Evolutionary conservation across 495 filamentous ascomycete species (phyloP), one percentile per base, ranked within the genome.

Genomic region (Paragyromitra xinjiangensis): DNA sequence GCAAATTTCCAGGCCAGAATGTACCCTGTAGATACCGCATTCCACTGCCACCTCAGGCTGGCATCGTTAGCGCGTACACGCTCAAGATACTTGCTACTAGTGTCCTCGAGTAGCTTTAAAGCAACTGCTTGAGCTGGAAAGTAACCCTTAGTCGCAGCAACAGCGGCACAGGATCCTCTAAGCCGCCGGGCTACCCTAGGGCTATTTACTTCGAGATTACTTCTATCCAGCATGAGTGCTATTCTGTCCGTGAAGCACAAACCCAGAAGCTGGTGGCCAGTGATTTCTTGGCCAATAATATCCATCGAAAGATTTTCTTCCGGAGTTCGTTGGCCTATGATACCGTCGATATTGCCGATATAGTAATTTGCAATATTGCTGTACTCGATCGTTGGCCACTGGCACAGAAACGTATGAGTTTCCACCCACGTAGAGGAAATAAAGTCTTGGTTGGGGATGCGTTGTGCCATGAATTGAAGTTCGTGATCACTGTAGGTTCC

Each of bases 1-100:
- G 64, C 71, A 22, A 67, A 66, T 67, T 67, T 40, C 71, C 64
- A 69, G 16, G 64, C 64, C n/a, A 75, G 71, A 53, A 26, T n/a
- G 29, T 66, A 75, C 0, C 71, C 64, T 4, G 64, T 67, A 16
- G 71, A 66, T 3, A 63, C 71, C 14, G 55, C 71, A 34, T 68
- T 53, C 65, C 55, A 62, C 29, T 75, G 64, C 71, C 53, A 75
- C 56, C 51, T 42, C 8, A 50, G 12, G 42, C 12, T 12, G 6
- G 37, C n/a, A 48, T 67, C 37, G 24, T 62, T 68, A 6, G n/a
- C 34, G 6, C 29, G 63, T 42, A 75, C 64, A 24, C 19, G 16
- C 12, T 64, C 59, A 16, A 70, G 59, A 2, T 53, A n/a, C 16
- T 48, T 77, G 44, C 48, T 71, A 40, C 24, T 12, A 14, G 40